phyloP scores from a whole-genome alignment of 208 protist genomes.

The Strigomonas galati region DNA sequence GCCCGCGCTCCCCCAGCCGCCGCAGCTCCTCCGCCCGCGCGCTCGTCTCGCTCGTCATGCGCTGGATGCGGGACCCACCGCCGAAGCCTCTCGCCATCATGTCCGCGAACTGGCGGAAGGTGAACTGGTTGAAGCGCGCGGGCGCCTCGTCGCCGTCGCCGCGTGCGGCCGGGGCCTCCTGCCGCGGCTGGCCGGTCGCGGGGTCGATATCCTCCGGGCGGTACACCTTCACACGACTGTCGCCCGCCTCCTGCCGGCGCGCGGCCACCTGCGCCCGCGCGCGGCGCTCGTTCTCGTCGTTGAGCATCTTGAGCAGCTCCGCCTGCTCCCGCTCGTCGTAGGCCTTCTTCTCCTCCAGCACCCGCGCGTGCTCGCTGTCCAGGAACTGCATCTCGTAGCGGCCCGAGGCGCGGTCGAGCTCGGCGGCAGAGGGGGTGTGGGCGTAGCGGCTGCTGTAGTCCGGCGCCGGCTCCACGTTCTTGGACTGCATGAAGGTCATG shows the following conservation, averaged over 20 bases:
- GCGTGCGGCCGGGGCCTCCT: constrained; percentile 15
- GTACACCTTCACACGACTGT: constrained; percentile 49
- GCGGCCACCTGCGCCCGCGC: neutral
- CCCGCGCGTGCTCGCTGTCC: constrained; percentile 20
- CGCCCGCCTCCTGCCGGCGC: constrained; percentile 6
- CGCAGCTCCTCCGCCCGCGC: constrained; percentile 35
- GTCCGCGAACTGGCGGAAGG: constrained; percentile 50
- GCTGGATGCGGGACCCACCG: constrained; percentile 78
- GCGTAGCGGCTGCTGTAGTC: constrained; percentile 82
- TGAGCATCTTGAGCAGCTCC: constrained; percentile 71
- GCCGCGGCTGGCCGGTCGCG: constrained; percentile 4
- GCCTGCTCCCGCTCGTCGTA: constrained; percentile 54
- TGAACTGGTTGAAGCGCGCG: constrained; percentile 43
- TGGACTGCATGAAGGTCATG: constrained; percentile 74
- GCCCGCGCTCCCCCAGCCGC: constrained; percentile 29
- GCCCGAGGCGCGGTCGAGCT: constrained; percentile 52
- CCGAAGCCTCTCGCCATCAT: constrained; percentile 75
- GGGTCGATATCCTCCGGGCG: constrained; percentile 44
- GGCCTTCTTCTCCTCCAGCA: constrained; percentile 32
- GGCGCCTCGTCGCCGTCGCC: constrained; percentile 11
- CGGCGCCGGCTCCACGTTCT: constrained; percentile 72
- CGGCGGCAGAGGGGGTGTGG: constrained; percentile 68
- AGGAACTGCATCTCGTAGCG: constrained; percentile 35
- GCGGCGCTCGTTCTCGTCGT: constrained; percentile 64
- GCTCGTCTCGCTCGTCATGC: constrained; percentile 64